phyloP scores from a whole-genome alignment of 495 filamentous ascomycete species.

The Recurvomyces mirabilis region DNA sequence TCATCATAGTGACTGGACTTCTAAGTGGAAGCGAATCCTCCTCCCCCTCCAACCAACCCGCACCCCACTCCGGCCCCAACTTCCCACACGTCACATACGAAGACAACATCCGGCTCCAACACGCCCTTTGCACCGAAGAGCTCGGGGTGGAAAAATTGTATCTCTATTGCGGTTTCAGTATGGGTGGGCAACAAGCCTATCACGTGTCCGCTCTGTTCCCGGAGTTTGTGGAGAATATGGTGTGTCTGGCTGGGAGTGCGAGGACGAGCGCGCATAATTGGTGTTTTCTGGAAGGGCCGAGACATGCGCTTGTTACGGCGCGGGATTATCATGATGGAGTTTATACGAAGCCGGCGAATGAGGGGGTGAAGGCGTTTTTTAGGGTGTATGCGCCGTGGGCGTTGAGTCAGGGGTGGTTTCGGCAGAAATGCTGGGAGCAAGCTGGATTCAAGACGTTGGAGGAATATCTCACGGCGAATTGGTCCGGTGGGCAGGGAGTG shows the following conservation, averaged over 20 bases:
- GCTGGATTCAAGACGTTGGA: slow-evolving; percentile 29
- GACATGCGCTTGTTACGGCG: slow-evolving; percentile 31
- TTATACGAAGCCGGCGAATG: slow-evolving; percentile 25
- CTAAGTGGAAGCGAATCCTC: slow-evolving; percentile 24
- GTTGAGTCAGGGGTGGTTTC: slow-evolving; percentile 34
- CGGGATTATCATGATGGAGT: slow-evolving; percentile 34
- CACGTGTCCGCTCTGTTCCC: slow-evolving; percentile 35
- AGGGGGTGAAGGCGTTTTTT: slow-evolving; percentile 34
- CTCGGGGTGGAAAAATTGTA: slow-evolving; percentile 22
- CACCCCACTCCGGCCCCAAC: slow-evolving; percentile 17
- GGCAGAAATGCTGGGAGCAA: slow-evolving; percentile 30
- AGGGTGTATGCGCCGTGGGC: slow-evolving; percentile 37
- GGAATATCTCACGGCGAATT: slow-evolving; percentile 30
- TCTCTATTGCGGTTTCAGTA: slow-evolving; percentile 36
- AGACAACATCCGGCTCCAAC: slow-evolving; percentile 24
- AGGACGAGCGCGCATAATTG: slow-evolving; percentile 38
- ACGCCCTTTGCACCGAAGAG: slow-evolving; percentile 19
- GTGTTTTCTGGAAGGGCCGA: slow-evolving; percentile 39
- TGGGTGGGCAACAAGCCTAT: slow-evolving; percentile 42
- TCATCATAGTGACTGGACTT: slow-evolving; percentile 23
- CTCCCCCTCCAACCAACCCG: slow-evolving; percentile 21
- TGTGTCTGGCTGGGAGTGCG: slow-evolving; percentile 34
- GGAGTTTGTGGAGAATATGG: slow-evolving; percentile 30
- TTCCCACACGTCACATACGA: slow-evolving; percentile 25
- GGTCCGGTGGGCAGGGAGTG: slow-evolving; percentile 26